Conservation (phyloP, 345 rosid species). For the Adansonia digitata region DNA sequence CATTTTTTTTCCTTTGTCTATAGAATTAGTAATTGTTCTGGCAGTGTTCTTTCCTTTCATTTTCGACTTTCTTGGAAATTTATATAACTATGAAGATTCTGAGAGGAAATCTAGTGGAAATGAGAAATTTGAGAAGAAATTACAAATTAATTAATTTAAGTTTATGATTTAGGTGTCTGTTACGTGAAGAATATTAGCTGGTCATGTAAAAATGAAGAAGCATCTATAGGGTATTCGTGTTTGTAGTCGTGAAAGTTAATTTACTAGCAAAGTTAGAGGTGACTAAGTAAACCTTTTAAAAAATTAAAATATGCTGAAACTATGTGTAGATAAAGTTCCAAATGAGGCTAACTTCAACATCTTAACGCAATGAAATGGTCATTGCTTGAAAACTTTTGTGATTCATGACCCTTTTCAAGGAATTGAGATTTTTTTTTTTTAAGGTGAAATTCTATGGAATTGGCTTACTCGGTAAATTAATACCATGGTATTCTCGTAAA, state of each 20-base stretch:
- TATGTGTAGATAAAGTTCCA: background rate
- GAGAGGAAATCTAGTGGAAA: background rate
- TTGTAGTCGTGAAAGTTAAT: background rate
- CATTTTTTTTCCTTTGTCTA: background rate
- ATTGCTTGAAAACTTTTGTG: background rate
- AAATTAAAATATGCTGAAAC: background rate
- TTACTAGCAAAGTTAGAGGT: background rate
- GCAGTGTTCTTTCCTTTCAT: background rate
- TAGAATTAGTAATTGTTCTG: background rate
- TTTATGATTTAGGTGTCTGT: background rate
- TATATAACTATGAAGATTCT: background rate
- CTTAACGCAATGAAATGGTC: too few relatives aligned
- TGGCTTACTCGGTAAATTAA: background rate
- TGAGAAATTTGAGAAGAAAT: background rate
- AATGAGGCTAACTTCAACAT: too few relatives aligned
- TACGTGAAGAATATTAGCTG: background rate
- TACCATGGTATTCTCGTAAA: too few relatives aligned
- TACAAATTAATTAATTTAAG: background rate
- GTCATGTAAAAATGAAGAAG: background rate
- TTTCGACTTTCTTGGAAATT: background rate
- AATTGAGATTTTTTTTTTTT: too few relatives aligned
- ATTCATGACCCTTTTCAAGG: background rate
- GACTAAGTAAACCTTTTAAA: background rate
- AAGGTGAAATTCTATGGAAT: background rate
- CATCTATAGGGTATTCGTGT: background rate